Evolutionary conservation across 148 eudicot species (phyloP), one percentile per base, ranked within the genome.

Genomic region (Pouteria glomerata): DNA sequence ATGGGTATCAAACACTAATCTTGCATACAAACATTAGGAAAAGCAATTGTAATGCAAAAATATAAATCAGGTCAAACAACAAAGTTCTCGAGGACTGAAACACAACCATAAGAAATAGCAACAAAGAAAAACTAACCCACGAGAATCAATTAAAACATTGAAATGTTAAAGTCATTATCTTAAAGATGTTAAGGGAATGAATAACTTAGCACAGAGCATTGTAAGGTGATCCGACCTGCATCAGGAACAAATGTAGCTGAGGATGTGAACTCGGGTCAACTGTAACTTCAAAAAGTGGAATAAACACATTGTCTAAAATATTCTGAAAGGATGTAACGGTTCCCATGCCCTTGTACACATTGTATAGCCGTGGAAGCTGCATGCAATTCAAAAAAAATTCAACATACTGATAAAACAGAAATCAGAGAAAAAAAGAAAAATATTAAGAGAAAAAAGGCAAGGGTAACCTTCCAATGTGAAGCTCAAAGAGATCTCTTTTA

Each of bases 231-330:
- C 81, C 42, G 24, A 90, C 96, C 96, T 90, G 92, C 89, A 80
- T 82, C 72, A 87, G 76, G 77, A 90, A 84, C 71, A 87, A 74
- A 41, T 90, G 90, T 51, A 90, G 79, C 63, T 90, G 92, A 65
- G 96, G 96, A 81, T 88, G 96, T 76, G 96, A 87, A 69, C 71
- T 83, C 13, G 92, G 96, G 72, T 90, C 88, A 56, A 90, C 83
- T 53, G 96, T 75, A 73, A 81, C 96, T 79, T 90, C 96, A 78
- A 90, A 90, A 48, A 90, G 88, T 59, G 96, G 96, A 75, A 82
- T 77, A 74, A 90, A 90, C 71, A 90, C 77, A 71, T 90, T 90
- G 57, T 90, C 96, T 50, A 90, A 69, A 62, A 90, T 90, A 71
- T 86, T 90, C 80, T 87, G 92, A 70, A 90, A 87, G 62, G 96